A percentile compares a stretch with the other conserved stretches of the same genome.
These are phyloP conservation scores for Clarireedia sp. DNA, from an alignment of 2,329 filamentous ascomycete genomes.

Conservation along the genomic window DNA sequence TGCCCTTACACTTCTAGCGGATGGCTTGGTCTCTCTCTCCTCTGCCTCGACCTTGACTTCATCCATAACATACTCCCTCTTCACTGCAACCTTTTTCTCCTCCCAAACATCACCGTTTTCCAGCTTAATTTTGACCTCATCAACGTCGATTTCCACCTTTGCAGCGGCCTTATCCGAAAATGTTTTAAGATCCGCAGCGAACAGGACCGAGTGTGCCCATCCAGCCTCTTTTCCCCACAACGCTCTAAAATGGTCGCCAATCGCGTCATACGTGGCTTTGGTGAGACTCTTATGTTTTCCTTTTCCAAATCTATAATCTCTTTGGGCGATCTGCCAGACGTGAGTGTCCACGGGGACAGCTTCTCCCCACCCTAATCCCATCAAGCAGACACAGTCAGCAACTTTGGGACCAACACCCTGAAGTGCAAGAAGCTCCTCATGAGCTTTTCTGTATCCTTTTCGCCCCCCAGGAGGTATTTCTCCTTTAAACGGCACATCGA, in stretches of 20 bases:
- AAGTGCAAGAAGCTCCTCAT: constrained; percentile 68
- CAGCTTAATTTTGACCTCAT: constrained; percentile 31
- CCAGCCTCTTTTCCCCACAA: constrained; percentile 92
- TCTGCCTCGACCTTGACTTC: constrained; percentile 17
- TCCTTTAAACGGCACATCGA: constrained; percentile 55
- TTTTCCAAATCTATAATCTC: constrained; percentile 88
- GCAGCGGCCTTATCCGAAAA: constrained; percentile 58
- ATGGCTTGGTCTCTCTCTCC: constrained; percentile 18
- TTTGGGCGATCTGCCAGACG: constrained; percentile 95
- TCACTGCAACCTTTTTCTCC: constrained; percentile 19
- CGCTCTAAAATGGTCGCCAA: constrained; percentile 80
- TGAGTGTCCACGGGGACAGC: constrained; percentile 95
- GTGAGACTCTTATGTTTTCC: constrained; percentile 78
- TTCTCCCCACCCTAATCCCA: constrained; percentile 94
- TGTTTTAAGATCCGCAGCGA: constrained; percentile 81
- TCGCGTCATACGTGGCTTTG: constrained; percentile 79
- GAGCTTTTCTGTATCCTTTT: constrained; percentile 64
- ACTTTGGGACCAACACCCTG: constrained; percentile 95
- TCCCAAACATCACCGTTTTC: constrained; percentile 21
- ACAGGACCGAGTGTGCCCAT: constrained; percentile 96
- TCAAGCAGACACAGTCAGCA: constrained; percentile 90
- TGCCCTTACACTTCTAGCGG: constrained; percentile 19
- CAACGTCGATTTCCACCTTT: constrained; percentile 41
- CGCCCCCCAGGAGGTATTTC: constrained; percentile 40
- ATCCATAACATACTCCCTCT: constrained; percentile 18